Conservation (phyloP, 176 grass and related monocot species). For the Sorghum bicolor region DNA sequence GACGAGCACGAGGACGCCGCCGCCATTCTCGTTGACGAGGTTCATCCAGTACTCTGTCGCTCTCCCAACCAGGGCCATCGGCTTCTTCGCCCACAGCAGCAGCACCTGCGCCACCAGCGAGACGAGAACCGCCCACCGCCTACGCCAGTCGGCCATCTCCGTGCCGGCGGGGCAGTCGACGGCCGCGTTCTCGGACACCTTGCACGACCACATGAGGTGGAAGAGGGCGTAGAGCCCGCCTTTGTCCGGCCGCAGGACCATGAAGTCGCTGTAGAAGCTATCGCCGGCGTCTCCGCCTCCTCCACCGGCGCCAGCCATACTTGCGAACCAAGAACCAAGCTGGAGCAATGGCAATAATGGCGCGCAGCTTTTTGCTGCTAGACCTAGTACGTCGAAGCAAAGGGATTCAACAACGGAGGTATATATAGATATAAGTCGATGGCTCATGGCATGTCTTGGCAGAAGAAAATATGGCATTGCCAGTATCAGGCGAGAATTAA, state of each 20-base stretch:
- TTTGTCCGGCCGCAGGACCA: slow-evolving; percentile 64
- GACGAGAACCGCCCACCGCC: slow-evolving; percentile 56
- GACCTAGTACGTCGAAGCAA: not conserved
- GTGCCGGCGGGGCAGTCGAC: slow-evolving; percentile 52
- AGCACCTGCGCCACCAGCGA: slow-evolving; percentile 63
- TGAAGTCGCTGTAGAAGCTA: slow-evolving; percentile 34
- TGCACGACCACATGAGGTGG: slow-evolving; percentile 48
- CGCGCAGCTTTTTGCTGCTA: not conserved
- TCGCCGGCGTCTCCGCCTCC: not conserved
- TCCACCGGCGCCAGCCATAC: not conserved
- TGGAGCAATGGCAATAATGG: not conserved
- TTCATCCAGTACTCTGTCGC: slow-evolving; percentile 69
- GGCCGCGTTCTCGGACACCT: slow-evolving; percentile 42
- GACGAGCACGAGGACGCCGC: slow-evolving; percentile 39
- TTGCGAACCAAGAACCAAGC: not conserved
- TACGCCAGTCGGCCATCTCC: slow-evolving; percentile 33
- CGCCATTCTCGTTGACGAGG: slow-evolving; percentile 56
- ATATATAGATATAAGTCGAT: not conserved
- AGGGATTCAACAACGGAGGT: not conserved
- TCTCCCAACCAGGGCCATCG: slow-evolving; percentile 52
- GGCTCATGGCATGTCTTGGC: not conserved
- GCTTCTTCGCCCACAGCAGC: slow-evolving; percentile 49
- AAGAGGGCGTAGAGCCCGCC: slow-evolving; percentile 32
- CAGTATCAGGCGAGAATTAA: not conserved
- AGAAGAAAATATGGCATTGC: not conserved